Evolutionary conservation across 768 basidiomycete species (phyloP).

Genomic region (Paxillus involutus): DNA sequence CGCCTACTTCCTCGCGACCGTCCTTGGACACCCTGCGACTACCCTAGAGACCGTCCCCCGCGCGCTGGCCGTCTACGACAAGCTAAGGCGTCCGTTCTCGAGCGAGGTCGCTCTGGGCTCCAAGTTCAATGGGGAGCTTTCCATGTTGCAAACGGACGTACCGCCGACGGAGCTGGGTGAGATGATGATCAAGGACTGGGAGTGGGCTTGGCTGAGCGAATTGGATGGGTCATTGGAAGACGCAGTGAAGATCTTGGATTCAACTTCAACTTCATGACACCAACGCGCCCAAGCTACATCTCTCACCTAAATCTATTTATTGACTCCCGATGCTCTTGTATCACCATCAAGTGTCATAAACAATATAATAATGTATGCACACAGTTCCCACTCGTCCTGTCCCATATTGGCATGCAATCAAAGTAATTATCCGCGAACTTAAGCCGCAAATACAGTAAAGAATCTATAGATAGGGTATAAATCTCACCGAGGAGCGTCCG

Average conservation of each 20-base stretch:
- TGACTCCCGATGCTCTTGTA: neutral
- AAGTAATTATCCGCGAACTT: constrained; percentile 8
- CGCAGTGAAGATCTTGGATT: constrained; percentile 15
- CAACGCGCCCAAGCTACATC: too few relatives aligned
- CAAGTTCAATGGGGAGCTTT: constrained; percentile 15
- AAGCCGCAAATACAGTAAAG: constrained; percentile 10
- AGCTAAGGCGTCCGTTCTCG: constrained; percentile 47
- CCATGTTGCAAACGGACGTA: constrained; percentile 14
- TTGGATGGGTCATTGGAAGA: constrained; percentile 21
- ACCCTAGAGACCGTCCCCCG: constrained; percentile 36
- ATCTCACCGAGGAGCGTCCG: constrained; percentile 11
- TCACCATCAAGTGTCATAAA: neutral
- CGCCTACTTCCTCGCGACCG: constrained; percentile 35
- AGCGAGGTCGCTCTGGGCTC: constrained; percentile 32
- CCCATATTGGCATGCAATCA: neutral
- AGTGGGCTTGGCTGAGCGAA: constrained; percentile 44
- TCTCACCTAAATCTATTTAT: too few relatives aligned
- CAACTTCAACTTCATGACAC: neutral
- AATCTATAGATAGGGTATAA: constrained; percentile 31
- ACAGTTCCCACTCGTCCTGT: too few relatives aligned
- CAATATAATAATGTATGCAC: too few relatives aligned
- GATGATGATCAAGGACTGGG: constrained; percentile 51
- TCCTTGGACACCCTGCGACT: constrained; percentile 44
- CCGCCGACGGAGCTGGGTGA: constrained; percentile 41
- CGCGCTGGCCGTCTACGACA: constrained; percentile 48